These are phyloP conservation scores for Colletotrichum noveboracense DNA, from an alignment of 2,329 filamentous ascomycete species.

Conservation along the genomic window DNA sequence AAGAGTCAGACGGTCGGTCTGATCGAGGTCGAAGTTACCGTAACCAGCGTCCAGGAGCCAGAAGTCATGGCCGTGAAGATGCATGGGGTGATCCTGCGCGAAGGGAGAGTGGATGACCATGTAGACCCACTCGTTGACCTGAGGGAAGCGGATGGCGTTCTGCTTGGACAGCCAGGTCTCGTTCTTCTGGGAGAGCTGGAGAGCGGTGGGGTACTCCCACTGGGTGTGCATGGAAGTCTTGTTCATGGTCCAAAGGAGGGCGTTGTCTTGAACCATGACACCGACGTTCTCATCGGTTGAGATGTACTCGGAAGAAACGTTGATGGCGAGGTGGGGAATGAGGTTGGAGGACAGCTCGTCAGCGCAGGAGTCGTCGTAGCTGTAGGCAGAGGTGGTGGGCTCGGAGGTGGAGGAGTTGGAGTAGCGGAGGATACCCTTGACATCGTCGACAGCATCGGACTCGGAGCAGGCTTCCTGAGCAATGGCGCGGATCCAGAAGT, in stretches of 20 bases:
- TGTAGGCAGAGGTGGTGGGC: background rate
- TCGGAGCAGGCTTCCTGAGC: background rate
- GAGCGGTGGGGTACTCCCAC: slow-evolving; percentile 34
- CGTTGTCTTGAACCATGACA: background rate
- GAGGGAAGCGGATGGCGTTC: slow-evolving; percentile 31
- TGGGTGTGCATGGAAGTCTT: slow-evolving; percentile 35
- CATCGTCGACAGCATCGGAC: background rate
- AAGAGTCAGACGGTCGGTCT: slow-evolving; percentile 11
- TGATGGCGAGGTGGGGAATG: background rate
- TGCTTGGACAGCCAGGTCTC: slow-evolving; percentile 26
- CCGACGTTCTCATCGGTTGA: background rate
- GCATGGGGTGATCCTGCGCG: slow-evolving; percentile 36
- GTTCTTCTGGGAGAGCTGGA: slow-evolving; percentile 24
- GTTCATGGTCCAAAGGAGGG: slow-evolving; percentile 21
- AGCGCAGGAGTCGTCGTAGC: background rate
- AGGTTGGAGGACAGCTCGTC: background rate
- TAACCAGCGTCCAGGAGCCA: slow-evolving; percentile 25
- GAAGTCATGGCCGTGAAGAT: slow-evolving; percentile 42
- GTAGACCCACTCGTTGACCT: slow-evolving; percentile 33
- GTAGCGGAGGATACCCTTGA: background rate
- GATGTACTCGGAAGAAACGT: background rate
- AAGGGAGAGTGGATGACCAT: slow-evolving; percentile 30
- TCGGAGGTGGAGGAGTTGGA: background rate
- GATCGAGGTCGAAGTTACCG: slow-evolving; percentile 15
- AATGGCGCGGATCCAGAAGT: slow-evolving; percentile 17